Evolutionary conservation across 805 yeast genomes (phyloP).

Genomic region (Hanseniaspora taiwanica): DNA sequence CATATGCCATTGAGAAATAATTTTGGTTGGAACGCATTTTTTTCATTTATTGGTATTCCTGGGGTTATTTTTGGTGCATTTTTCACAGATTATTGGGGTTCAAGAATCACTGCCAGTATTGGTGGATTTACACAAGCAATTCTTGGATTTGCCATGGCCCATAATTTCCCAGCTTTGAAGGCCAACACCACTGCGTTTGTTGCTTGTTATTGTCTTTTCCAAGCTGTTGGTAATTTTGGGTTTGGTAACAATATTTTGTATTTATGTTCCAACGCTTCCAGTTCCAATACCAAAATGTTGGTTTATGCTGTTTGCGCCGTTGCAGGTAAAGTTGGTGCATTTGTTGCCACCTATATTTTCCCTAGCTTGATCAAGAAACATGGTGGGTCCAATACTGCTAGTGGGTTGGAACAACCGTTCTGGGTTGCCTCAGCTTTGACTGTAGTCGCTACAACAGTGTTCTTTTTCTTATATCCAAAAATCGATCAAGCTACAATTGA

Average conservation of each 20-base stretch:
- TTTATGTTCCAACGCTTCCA: conserved; percentile 73
- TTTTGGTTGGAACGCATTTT: conserved; percentile 88
- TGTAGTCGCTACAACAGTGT: conserved; percentile 32
- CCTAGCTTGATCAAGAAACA: conserved; percentile 53
- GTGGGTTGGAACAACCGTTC: conserved; percentile 10
- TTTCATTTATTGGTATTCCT: conserved; percentile 83
- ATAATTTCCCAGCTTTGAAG: conserved; percentile 40
- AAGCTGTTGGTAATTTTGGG: conserved; percentile 83
- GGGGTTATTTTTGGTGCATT: conserved; percentile 81
- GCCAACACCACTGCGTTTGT: conserved; percentile 64
- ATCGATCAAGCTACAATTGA: conserved; percentile 75
- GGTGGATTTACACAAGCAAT: conserved; percentile 68
- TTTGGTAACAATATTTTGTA: conserved; percentile 79
- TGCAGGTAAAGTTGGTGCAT: conserved; percentile 84
- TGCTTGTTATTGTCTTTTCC: conserved; percentile 80
- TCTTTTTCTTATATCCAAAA: conserved; percentile 44
- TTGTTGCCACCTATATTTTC: conserved; percentile 80
- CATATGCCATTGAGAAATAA: conserved; percentile 51
- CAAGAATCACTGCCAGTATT: conserved; percentile 56
- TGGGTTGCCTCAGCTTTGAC: conserved; percentile 26
- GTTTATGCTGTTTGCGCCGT: conserved; percentile 90
- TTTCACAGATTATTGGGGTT: conserved; percentile 77
- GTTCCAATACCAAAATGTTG: conserved; percentile 82
- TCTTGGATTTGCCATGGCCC: conserved; percentile 79
- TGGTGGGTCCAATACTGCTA: conserved; percentile 34